Evolutionary conservation across 768 basidiomycete species (phyloP).

Genomic region (Lactarius evosmus): DNA sequence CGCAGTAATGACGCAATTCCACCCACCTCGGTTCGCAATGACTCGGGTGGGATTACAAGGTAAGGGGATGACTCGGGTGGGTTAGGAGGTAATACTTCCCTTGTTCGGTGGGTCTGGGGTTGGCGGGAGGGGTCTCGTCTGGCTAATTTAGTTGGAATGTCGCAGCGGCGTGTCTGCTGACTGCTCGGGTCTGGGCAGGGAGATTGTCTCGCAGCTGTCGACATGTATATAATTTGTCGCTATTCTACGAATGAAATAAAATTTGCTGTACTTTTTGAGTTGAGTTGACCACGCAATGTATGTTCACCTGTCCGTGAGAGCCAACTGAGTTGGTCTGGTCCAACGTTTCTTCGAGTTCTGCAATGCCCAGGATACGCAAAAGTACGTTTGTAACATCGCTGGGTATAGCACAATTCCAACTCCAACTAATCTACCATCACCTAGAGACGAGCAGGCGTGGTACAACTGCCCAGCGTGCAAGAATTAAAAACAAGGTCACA

Average conservation of each 20-base stretch:
- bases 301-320: neutral
- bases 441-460: constrained; percentile 82
- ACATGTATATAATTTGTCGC: constrained; percentile 12
- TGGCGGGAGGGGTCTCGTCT: neutral
- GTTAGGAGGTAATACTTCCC: constrained; percentile 1
- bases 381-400: constrained; percentile 16
- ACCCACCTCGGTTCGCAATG: constrained; percentile 2
- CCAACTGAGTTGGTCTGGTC: neutral
- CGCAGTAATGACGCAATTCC: neutral
- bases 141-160: no score
- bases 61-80: constrained; percentile 23
- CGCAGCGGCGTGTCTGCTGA: constrained; percentile 14
- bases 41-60: constrained; percentile 18
- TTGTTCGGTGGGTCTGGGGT: no score
- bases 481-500: constrained; percentile 67
- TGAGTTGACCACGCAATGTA: neutral
- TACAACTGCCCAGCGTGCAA: constrained; percentile 69
- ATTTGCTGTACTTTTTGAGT: constrained; percentile 1
- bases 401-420: neutral
- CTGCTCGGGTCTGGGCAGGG: constrained; percentile 19
- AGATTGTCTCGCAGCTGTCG: constrained; percentile 5
- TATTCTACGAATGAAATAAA: neutral
- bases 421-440: constrained; percentile 5
- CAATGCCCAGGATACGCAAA: constrained; percentile 32
- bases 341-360: neutral